Base-by-base conservation (phyloP, 805 yeast species). In the Kuraishia hungarica region DNA sequence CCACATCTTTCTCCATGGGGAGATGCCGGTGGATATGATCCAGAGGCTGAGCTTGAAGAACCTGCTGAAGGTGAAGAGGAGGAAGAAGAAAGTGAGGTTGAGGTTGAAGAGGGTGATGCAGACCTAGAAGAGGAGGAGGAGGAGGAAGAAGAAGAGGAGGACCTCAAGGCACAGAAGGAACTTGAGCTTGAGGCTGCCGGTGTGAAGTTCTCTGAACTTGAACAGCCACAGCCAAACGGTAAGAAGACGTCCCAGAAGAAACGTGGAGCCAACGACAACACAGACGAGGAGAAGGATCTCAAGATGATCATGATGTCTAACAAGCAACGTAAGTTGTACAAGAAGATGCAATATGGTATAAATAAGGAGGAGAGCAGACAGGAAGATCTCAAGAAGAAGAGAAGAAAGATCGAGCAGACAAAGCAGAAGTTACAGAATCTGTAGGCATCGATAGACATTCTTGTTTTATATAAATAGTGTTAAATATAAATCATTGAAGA, bases 1-100 rank as follows among this genome's bases (percentile, higher is more conserved):
- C 97, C 99, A 43, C 99, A 94, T 72, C 77, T 94, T 65, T 89
- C 97, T 53, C 99, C 99, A 76, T 94, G 99, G 98, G 98, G 98
- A 62, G 99, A 94, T 74, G 81, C 92, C 51, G 90, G 87, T 63
- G 86, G 85, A 54, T 94, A 94, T 73, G 83, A 93, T 71, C 98
- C 99, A 64, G 83, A 78, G 56, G 86, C 81, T 35, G 78, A 64
- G 39, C 72, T 64, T 6, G 71, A 52, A 19, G 81, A 69, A 13
- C 79, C 67, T 1, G 81, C 64, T 11, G 79, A 64, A 1, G 81
- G 68, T 8, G 77, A 64, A 2, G 79, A 67, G 17, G 82, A 69
- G 20, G 79, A 69, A 17, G 81, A 70, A 28, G 83, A 66, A 21
- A 82, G 66, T 20, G 84, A 72, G 17, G 87, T 65, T 1, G 86